These are phyloP conservation scores for Trametes cinnabarina DNA, from an alignment of 768 basidiomycete genomes.

Conservation along the genomic window DNA sequence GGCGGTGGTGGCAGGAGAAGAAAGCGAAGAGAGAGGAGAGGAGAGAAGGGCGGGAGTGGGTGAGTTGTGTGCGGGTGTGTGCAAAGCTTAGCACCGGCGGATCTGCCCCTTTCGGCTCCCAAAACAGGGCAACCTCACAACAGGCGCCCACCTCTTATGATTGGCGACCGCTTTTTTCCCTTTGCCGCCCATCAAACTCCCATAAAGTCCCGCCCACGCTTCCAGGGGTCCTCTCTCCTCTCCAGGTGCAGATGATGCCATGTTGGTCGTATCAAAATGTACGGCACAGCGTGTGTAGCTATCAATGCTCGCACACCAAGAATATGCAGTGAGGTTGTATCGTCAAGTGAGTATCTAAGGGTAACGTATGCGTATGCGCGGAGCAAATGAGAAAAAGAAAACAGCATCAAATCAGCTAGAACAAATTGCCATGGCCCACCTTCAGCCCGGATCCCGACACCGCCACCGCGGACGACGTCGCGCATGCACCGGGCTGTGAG, in stretches of 20 bases:
- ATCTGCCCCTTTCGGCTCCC: background rate
- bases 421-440: slow-evolving; percentile 13
- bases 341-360: background rate
- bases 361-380: slow-evolving; percentile 3
- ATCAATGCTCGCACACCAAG: background rate
- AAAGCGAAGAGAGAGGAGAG: background rate
- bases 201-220: background rate
- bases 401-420: background rate
- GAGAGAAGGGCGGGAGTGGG: slow-evolving; percentile 5
- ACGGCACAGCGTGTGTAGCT: background rate
- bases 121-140: background rate
- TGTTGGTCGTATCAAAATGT: background rate
- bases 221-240: background rate
- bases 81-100: background rate
- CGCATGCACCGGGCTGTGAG: background rate
- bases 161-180: slow-evolving; percentile 8
- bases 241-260: background rate
- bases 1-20: slow-evolving; percentile 16
- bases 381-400: background rate
- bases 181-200: background rate
- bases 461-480: background rate
- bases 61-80: background rate
- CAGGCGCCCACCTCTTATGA: slow-evolving; percentile 6
- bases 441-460: background rate
- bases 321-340: background rate